phyloP scores from a whole-genome alignment of 345 rosid species.

The Lepidium sativum region DNA sequence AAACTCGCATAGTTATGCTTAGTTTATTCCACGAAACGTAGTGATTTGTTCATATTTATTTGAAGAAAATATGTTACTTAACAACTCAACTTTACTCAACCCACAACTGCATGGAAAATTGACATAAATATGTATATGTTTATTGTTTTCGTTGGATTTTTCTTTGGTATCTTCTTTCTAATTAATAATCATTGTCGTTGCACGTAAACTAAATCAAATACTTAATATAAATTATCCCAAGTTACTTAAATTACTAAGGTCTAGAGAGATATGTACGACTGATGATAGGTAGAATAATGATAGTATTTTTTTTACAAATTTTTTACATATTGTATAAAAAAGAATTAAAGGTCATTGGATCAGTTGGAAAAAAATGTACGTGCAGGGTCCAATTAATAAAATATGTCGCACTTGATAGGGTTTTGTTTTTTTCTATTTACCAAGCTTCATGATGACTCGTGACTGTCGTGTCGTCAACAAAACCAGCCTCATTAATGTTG shows the following conservation, averaged over 20 bases:
- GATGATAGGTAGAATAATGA: no score
- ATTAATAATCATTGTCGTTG: not conserved
- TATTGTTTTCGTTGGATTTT: not conserved
- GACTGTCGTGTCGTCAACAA: slow-evolving; percentile 21
- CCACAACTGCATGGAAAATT: not conserved
- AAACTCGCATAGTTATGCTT: not conserved
- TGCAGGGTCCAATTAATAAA: not conserved
- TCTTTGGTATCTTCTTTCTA: not conserved
- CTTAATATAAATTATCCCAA: no score
- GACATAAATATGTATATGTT: not conserved
- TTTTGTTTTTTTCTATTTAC: not conserved
- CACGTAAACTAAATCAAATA: not conserved
- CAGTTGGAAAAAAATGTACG: no score
- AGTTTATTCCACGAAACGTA: not conserved
- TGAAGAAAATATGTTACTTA: not conserved
- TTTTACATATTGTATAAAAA: no score
- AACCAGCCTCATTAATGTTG: slow-evolving; percentile 15
- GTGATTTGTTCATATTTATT: not conserved
- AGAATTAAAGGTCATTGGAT: no score
- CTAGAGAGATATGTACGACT: not conserved
- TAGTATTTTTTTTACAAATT: no score
- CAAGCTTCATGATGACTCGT: slow-evolving; percentile 16
- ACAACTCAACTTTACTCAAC: slow-evolving; percentile 7
- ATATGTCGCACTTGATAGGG: slow-evolving; percentile 6
- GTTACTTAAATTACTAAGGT: not conserved